Evolutionary conservation across 2,329 filamentous ascomycete species (phyloP), one percentile per base, ranked within the genome.

Genomic region (Aspergillus sp.): DNA sequence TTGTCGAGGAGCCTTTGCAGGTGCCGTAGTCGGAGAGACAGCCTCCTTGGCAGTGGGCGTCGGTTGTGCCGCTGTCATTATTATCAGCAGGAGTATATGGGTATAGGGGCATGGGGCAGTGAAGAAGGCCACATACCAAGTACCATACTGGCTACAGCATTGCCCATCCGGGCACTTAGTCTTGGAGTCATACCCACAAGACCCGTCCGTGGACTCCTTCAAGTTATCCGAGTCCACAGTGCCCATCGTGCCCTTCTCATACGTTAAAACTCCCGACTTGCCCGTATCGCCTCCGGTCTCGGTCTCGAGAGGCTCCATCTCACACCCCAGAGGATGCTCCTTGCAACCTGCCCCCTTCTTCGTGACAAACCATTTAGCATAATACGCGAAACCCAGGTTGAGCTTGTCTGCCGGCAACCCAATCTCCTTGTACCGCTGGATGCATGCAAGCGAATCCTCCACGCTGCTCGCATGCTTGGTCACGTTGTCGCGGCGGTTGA

Each of bases 391-490:
- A 0, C 83, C 83, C 2, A 86, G 71, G 51, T 83, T 83, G 41
- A 85, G 70, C 61, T 80, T 81, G 39, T 66, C 59, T 0, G 77
- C 61, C 0, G 73, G 63, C 1, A 79, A 74, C 2, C 83, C 83
- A 27, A 76, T 74, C 2, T 69, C 64, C 10, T 82, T 62, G 60
- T 86, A 87, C 34, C 73, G 73, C 44, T 81, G 69, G 40, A 87
- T 62, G 3, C 77, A 69, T 4, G 73, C 67, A 5, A 74, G 63
- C 0, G 82, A 82, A 7, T 70, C 74, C 9, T 68, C 58, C 5
- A 86, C 70, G n/a, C 80, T 79, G 39, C 76, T 82, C 59, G 86
- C 82, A 62, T 88, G 84, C 32, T 69, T 73, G 3, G 83, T 85
- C 7, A 70, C 60, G 39, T 65, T 79, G 65, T 86, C 79, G 32